Conservation (phyloP, 495 filamentous ascomycete genomes). For the Evernia prunastri region DNA sequence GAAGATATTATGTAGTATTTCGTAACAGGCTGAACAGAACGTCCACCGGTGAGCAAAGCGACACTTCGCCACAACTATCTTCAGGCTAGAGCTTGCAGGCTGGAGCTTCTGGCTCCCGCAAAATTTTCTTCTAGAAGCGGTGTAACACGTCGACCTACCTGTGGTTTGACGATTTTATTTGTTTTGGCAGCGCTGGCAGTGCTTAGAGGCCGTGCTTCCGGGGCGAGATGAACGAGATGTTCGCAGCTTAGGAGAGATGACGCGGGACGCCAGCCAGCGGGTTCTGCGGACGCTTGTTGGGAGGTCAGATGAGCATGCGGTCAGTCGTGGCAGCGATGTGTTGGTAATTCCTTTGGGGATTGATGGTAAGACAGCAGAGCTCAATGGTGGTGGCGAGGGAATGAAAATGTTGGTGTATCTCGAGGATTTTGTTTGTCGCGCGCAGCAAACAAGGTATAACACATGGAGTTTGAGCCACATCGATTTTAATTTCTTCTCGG, state of each 20-base stretch:
- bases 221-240: constrained; percentile 4
- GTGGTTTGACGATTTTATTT: no score
- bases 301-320: background rate
- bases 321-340: background rate
- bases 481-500: background rate
- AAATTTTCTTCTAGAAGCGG: background rate
- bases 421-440: background rate
- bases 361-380: background rate
- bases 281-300: background rate
- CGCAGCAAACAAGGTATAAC: background rate
- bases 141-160: background rate
- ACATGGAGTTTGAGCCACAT: background rate
- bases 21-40: constrained; percentile 1
- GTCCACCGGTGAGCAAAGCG: no score
- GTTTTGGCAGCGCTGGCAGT: no score
- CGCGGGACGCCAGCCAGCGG: background rate
- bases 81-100: background rate
- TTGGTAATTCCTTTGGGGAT: background rate
- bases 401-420: constrained; percentile 12
- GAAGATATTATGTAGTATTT: constrained; percentile 4
- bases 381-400: background rate
- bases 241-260: background rate
- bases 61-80: background rate
- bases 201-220: background rate
- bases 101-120: background rate